Evolutionary conservation across 2,329 filamentous ascomycete species (phyloP), one percentile per base, ranked within the genome.

Genomic region (Lecanicillium sp.): DNA sequence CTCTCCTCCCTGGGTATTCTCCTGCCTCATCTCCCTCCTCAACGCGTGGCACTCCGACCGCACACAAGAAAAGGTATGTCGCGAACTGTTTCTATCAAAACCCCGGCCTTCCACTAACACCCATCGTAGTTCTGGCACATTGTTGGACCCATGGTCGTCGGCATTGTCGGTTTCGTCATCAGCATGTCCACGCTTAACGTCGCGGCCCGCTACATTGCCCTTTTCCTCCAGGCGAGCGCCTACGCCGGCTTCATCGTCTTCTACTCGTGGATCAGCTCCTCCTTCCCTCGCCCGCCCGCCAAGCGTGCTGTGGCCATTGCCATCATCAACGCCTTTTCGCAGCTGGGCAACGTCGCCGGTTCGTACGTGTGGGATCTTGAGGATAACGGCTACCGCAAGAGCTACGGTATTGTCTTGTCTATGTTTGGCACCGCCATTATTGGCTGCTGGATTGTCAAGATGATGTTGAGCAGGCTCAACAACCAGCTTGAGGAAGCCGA

Each of bases 261-360:
- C 45, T 74, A 74, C 55, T 73, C 71, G 0, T 77, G 73, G 73
- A 76, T 77, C 50, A 68, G 65, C 37, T 72, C 69, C 0, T 72
- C 70, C 0, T 74, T 74, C 57, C 74, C 75, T 0, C 71, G 74
- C 1, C 74, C 72, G 0, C 74, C 74, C 0, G 74, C 74, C 3
- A 79, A 79, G 63, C 72, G 74, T 25, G 74, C 74, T 9, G 74
- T 77, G 2, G 74, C 74, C 15, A 72, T 79, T 32, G 74, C 74
- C 40, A 65, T 78, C 54, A 71, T 79, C 61, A 79, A 79, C 53
- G 74, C 66, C 41, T 71, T 73, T 57, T 66, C 65, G 29, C 74
- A 75, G 59, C 61, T 77, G 3, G 73, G 73, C 37, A 77, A 76
- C 50, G 66, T 77, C 1, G 76, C 77, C 0, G 77, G 77, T 3